Percentiles rank a stretch among this genome's conserved stretches.
Evolutionary conservation across 805 yeast genomes (phyloP).

Genomic region (Jamesozyma gamospora): DNA sequence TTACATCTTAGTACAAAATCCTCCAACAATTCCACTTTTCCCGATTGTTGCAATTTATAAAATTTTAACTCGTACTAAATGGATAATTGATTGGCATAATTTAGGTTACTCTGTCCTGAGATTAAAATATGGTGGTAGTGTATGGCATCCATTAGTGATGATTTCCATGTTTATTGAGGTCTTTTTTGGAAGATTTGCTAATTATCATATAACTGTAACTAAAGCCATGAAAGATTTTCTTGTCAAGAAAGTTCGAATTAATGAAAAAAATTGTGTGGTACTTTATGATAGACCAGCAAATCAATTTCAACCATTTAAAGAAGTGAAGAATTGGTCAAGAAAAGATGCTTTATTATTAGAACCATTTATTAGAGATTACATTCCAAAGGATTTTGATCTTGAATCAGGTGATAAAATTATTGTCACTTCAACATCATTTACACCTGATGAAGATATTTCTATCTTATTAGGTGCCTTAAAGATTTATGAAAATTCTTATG

Average conservation of each 20-base stretch:
- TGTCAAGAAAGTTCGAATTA: slow-evolving; percentile 43
- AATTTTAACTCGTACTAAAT: slow-evolving; percentile 40
- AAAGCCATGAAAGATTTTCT: slow-evolving; percentile 58
- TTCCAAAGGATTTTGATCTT: slow-evolving; percentile 28
- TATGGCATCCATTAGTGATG: slow-evolving; percentile 52
- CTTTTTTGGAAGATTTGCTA: slow-evolving; percentile 51
- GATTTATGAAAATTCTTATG: slow-evolving; percentile 38
- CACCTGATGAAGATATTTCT: slow-evolving; percentile 87
- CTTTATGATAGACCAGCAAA: slow-evolving; percentile 80
- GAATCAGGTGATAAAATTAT: slow-evolving; percentile 47
- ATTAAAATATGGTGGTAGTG: slow-evolving; percentile 41
- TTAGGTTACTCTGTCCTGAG: slow-evolving; percentile 76
- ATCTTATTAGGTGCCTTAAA: slow-evolving; percentile 60
- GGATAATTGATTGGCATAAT: slow-evolving; percentile 95
- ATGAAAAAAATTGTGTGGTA: slow-evolving; percentile 41
- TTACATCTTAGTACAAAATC: slow-evolving; percentile 74
- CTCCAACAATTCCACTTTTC: slow-evolving; percentile 82
- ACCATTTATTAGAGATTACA: slow-evolving; percentile 30
- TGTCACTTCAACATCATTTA: slow-evolving; percentile 84
- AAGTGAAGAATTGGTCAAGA: slow-evolving; percentile 14
- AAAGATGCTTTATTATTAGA: slow-evolving; percentile 9
- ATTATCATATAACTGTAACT: slow-evolving; percentile 73
- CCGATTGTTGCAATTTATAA: slow-evolving; percentile 50
- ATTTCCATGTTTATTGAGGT: slow-evolving; percentile 55
- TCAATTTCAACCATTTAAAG: slow-evolving; percentile 46